phyloP scores from a whole-genome alignment of 257 asterid genomes.

The Salvia hispanica region DNA sequence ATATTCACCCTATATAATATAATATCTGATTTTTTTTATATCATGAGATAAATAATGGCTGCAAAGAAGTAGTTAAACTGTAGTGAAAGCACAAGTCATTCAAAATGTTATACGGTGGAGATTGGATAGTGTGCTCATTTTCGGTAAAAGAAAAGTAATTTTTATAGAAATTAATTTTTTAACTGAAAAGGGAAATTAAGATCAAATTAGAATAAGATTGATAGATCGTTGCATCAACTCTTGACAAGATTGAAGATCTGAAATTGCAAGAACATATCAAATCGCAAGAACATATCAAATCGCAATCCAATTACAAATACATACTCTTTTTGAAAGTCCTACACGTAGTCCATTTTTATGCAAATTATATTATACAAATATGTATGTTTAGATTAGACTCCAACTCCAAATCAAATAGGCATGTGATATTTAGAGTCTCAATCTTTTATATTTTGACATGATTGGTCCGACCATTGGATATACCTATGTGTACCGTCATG shows the following conservation, averaged over 20 bases:
- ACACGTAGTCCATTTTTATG: background rate
- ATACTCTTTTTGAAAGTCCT: slow-evolving; percentile 2
- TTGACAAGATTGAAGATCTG: slow-evolving; percentile 29
- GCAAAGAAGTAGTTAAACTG: slow-evolving; percentile 17
- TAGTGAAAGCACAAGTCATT: slow-evolving; percentile 23
- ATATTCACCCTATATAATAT: too few species aligned
- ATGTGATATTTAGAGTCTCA: background rate
- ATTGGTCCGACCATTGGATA: slow-evolving; percentile 17
- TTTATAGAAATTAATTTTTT: background rate
- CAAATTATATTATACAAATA: background rate
- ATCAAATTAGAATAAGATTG: background rate
- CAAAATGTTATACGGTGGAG: slow-evolving; percentile 15
- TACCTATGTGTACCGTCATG: background rate
- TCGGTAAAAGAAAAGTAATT: slow-evolving; percentile 23
- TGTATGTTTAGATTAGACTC: background rate
- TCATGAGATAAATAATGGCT: slow-evolving; percentile 14
- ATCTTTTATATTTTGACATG: background rate
- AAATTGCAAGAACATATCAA: slow-evolving; percentile 22
- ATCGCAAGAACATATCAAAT: slow-evolving; percentile 3
- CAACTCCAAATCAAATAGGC: background rate
- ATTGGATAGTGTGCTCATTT: slow-evolving; percentile 23
- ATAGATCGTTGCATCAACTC: slow-evolving; percentile 16
- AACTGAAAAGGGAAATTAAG: background rate
- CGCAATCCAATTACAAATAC: background rate
- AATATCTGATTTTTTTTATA: too few species aligned